Base-by-base conservation (phyloP, 441 rosid genomes). In the Rhodomyrtus psidioides region DNA sequence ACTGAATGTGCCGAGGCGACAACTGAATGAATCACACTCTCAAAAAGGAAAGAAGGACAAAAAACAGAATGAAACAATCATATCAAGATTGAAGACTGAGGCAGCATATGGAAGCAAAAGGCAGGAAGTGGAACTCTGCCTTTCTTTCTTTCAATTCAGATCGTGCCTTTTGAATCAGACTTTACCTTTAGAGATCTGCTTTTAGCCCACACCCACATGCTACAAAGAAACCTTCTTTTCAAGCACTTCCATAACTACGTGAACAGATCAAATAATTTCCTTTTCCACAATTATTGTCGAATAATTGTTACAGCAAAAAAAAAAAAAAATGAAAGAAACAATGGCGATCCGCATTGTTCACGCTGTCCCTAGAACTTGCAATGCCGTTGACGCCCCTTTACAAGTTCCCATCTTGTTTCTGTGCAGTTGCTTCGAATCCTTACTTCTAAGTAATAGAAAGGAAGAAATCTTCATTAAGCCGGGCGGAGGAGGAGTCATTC, bases 341-440 rank as follows among this genome's bases (percentile, higher is more conserved):
- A 4, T 9, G 59, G 59, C 27, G n/a, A 23, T 56, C n/a, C 13
- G 2, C 59, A n/a, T 39, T 70, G 79, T 39, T 39, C 16, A 70
- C 12, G 79, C 49, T 21, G 79, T 39, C 49, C 49, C 49, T 12
- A 39, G 79, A 70, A 39, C 79, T 70, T 70, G 10, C 51, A 0
- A 39, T 65, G 51, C 79, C 79, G 39, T 70, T 16, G n/a, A 70
- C n/a, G 9, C 79, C 79, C 51, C 79, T 70, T 70, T 70, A 39
- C 79, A 70, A 70, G 5, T 39, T 70, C n/a, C 79, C 79, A 70
- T 70, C 49, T 70, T 39, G 49, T 21, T 70, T 39, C 79, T 70
- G 79, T 62, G 44, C 23, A 13, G 79, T 70, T 70, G 79, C 79
- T 39, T 0, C 9, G 13, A 70, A 70, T 70, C 26, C 79, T 39